A percentile compares a stretch with the other conserved stretches of the same genome.
phyloP scores from a whole-genome alignment of 2,329 filamentous ascomycete species.

The Neonectria ditissima region DNA sequence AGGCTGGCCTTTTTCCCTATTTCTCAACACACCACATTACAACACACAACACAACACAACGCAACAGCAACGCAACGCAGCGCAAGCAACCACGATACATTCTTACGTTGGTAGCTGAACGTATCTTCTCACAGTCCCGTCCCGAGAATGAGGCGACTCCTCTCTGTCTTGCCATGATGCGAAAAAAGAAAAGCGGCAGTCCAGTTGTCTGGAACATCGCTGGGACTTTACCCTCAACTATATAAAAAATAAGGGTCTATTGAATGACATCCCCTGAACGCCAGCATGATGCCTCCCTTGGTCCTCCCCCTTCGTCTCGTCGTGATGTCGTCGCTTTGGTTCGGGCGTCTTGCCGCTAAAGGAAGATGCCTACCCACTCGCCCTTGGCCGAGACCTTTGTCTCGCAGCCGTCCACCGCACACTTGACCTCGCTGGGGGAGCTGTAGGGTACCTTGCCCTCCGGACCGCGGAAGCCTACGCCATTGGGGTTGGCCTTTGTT shows the following conservation, averaged over 20 bases:
- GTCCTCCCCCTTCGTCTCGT: constrained; percentile 29
- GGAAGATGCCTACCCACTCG: constrained; percentile 72
- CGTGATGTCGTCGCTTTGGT: constrained; percentile 30
- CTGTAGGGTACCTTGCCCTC: constrained; percentile 43
- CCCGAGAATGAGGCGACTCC: not conserved
- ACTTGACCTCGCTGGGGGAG: constrained; percentile 55
- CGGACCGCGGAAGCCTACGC: constrained; percentile 54
- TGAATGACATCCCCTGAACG: constrained; percentile 28
- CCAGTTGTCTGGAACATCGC: not conserved
- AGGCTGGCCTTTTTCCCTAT: too few species aligned
- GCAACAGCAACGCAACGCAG: too few species aligned
- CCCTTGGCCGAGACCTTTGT: constrained; percentile 65
- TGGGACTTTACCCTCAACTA: not conserved
- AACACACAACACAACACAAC: too few species aligned
- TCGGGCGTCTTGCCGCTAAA: constrained; percentile 54
- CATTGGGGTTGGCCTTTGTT: constrained; percentile 48
- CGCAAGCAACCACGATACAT: too few species aligned
- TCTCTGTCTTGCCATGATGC: not conserved
- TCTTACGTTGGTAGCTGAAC: not conserved
- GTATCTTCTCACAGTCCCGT: not conserved
- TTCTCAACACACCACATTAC: too few species aligned
- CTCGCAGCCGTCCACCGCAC: constrained; percentile 68
- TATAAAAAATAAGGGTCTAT: constrained; percentile 11
- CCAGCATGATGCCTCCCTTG: constrained; percentile 32
- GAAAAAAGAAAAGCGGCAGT: not conserved